Evolutionary conservation across 176 grass and related monocot species (phyloP), one percentile per base, ranked within the genome.

Genomic region (Aegilops tauschii): DNA sequence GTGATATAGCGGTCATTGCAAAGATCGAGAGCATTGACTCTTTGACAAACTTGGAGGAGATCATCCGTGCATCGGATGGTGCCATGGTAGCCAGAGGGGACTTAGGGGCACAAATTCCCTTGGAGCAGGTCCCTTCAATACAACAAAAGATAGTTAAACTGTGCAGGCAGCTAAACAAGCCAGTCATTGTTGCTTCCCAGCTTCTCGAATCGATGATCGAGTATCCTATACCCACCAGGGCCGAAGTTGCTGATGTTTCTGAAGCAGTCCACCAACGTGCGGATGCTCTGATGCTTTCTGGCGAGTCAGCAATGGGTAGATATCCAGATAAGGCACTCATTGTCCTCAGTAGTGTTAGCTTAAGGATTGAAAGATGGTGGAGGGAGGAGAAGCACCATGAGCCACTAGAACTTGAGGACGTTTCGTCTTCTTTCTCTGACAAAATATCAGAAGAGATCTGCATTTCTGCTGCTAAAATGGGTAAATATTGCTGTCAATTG

Each of bases 381-480:
- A 92, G 97, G 27, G 94, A 99, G 82, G 97, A 99, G 92, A 99
- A 99, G 92, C 85, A 9, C 42, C 84, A 71, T 21, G 97, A 93
- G 78, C 77, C 90, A 28, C 50, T 96, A 49, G 93, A 98, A 65
- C 92, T 98, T 77, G 88, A 84, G 17, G 87, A 84, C 62, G 86
- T 98, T 80, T 93, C 96, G 12, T 88, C 86, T 62, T 94, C 96
- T 82, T 98, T 96, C 86, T 90, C 96, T 61, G 92, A 91, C 69
- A 94, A 92, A 88, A 93, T 98, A 76, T 94, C 88, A 37, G 97
- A 99, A 82, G 92, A 99, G 68, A 99, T 96, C 54, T 99, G 97
- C 83, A 99, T 90, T 88, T 99, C 97, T 4, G 97, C 97, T 68
- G 94, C 97, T 72, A 99, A 96, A 93, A 99, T 99, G 86, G 97